Base-by-base conservation (phyloP, 176 grass and related monocot species). In the Avena sativa region DNA sequence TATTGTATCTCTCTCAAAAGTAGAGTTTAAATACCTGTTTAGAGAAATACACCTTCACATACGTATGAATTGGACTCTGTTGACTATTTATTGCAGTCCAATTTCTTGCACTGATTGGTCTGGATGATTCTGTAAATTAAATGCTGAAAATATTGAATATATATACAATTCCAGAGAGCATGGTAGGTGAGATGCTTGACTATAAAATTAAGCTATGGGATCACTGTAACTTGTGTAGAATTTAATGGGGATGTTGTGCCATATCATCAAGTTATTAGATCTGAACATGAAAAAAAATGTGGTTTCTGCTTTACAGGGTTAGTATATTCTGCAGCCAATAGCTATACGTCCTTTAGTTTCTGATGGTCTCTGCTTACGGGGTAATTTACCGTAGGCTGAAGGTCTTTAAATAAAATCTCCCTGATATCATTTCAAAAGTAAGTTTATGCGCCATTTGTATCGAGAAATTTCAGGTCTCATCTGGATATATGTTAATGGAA, bases 41-140 rank as follows among this genome's bases (percentile, higher is more conserved):
- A 61, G 58, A 23, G 16, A 8, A 21, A 25, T 61, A 79, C 20
- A 47, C 38, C n/a, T 25, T 50, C 2, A 2, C 3, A 79, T 79
- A 14, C 44, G n/a, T 25, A 40, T 74, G 44, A 74, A 4, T 79
- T 80, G 13, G n/a, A 40, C 78, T 60, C 6, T 16, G 21, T 5
- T 46, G 14, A 12, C 40, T 80, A 28, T 30, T 65, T 64, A 17
- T 51, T 32, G 0, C 28, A 50, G 5, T 81, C 44, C 23, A 81
- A 32, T 66, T 81, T 17, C 61, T 67, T 81, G 79, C 15, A 19
- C 16, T 51, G 6, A 12, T 30, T 65, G 44, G 16, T 50, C 23
- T 6, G 16, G 44, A 49, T 48, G 40, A 49, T 66, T 81, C 15
- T 81, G 59, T 81, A 64, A 65, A 81, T 15, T 30, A 65, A 81